Evolutionary conservation across 257 asterid species (phyloP).

Genomic region (Solanum etuberosum): DNA sequence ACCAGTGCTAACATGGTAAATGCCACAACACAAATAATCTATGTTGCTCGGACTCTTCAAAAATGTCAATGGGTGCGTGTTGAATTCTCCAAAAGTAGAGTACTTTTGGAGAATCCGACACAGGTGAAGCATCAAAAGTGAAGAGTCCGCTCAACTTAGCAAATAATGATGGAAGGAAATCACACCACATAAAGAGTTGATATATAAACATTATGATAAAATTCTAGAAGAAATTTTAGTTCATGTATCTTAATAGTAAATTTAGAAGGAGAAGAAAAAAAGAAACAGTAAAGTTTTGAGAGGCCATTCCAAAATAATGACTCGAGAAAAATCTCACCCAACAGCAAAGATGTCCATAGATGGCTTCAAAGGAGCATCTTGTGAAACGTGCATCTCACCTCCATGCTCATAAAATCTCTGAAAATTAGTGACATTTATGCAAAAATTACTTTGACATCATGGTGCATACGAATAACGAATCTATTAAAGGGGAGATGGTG

Average conservation of each 20-base stretch:
- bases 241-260: not conserved
- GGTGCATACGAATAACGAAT: not conserved
- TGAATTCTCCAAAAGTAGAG: not conserved
- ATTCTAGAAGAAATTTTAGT: not conserved
- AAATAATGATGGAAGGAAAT: not conserved
- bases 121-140: no score
- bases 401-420: slow-evolving; percentile 99
- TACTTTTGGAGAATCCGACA: not conserved
- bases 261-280: not conserved
- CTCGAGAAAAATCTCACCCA: slow-evolving; percentile 60
- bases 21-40: not conserved
- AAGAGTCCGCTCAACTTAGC: not conserved
- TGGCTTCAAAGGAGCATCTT: slow-evolving; percentile 80
- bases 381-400: slow-evolving; percentile 66
- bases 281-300: not conserved
- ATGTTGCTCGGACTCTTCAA: not conserved
- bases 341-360: slow-evolving; percentile 95
- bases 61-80: not conserved
- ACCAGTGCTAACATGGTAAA: not conserved
- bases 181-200: not conserved
- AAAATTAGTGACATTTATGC: slow-evolving; percentile 13
- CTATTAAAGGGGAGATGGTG: not conserved
- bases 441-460: not conserved
- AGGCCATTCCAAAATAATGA: not conserved
- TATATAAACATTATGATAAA: not conserved